phyloP scores from a whole-genome alignment of 1,284 basidiomycete genomes.

The Earliella scabrosa region DNA sequence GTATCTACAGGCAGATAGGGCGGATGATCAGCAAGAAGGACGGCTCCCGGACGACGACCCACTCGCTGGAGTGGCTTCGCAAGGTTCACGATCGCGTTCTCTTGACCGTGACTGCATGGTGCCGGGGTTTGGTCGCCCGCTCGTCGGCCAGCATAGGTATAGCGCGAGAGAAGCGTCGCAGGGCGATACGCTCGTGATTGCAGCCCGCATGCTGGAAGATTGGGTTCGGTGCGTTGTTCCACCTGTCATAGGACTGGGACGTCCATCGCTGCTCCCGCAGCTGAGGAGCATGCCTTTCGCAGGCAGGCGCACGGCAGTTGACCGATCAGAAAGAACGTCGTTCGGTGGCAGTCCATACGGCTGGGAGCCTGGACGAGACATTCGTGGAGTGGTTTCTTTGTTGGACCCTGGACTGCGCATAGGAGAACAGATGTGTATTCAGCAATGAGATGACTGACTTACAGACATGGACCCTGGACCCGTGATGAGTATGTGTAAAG shows the following conservation, averaged over 20 bases:
- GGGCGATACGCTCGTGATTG: neutral
- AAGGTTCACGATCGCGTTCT: neutral
- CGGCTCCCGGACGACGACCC: neutral
- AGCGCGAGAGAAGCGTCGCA: neutral
- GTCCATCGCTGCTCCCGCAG: no score
- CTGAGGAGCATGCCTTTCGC: no score
- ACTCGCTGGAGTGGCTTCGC: neutral
- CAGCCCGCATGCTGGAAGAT: neutral
- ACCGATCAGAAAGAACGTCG: no score
- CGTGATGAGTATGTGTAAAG: no score
- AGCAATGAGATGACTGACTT: no score
- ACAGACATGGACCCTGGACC: neutral
- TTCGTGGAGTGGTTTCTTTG: no score
- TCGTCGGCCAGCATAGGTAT: neutral
- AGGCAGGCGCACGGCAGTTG: no score
- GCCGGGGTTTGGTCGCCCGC: neutral
- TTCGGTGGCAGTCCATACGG: no score
- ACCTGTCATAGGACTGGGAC: neutral
- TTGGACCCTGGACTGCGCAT: no score
- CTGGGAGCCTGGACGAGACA: no score
- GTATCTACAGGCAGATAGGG: neutral
- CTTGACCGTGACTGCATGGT: neutral
- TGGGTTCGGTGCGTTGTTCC: neutral
- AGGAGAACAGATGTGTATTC: no score
- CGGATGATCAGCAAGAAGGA: neutral